phyloP scores from a whole-genome alignment of 2,329 filamentous ascomycete species.

The Diaporthe vexans region DNA sequence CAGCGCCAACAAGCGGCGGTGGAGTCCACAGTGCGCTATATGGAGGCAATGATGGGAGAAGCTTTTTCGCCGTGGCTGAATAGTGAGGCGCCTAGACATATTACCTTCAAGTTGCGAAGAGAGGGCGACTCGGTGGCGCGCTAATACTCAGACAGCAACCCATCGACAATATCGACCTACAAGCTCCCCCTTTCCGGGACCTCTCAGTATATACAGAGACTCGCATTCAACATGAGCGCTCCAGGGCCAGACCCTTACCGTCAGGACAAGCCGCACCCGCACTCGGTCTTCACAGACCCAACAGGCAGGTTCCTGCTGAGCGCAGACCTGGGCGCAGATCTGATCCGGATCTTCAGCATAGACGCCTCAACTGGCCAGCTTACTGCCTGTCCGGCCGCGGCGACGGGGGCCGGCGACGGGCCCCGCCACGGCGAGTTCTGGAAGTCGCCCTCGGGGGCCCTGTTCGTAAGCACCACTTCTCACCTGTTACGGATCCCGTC shows the following conservation, averaged over 20 bases:
- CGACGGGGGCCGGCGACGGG: conserved; percentile 61
- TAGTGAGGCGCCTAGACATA: conserved; percentile 54
- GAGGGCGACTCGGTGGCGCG: background rate
- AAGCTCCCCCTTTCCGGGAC: conserved; percentile 53
- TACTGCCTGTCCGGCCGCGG: conserved; percentile 59
- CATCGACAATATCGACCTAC: conserved; percentile 59
- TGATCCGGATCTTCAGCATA: conserved; percentile 67
- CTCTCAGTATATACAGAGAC: conserved; percentile 52
- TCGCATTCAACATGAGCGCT: conserved; percentile 57
- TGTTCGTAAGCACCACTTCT: conserved; percentile 38
- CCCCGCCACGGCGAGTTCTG: conserved; percentile 68
- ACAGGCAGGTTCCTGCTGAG: conserved; percentile 63
- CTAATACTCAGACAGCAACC: conserved; percentile 51
- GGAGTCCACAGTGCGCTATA: conserved; percentile 59
- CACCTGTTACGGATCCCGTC: no score
- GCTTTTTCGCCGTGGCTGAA: conserved; percentile 59
- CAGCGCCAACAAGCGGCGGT: conserved; percentile 52
- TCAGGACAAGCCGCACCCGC: conserved; percentile 70
- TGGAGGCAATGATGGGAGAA: conserved; percentile 53
- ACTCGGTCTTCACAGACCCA: conserved; percentile 64
- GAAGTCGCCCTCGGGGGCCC: conserved; percentile 51
- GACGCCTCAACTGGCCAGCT: conserved; percentile 59
- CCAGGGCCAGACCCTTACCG: conserved; percentile 60
- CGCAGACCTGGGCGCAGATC: conserved; percentile 68
- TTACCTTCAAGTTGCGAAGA: fast-evolving